These are phyloP conservation scores for Candida suzukii DNA, from an alignment of 805 yeast genomes.

Conservation along the genomic window DNA sequence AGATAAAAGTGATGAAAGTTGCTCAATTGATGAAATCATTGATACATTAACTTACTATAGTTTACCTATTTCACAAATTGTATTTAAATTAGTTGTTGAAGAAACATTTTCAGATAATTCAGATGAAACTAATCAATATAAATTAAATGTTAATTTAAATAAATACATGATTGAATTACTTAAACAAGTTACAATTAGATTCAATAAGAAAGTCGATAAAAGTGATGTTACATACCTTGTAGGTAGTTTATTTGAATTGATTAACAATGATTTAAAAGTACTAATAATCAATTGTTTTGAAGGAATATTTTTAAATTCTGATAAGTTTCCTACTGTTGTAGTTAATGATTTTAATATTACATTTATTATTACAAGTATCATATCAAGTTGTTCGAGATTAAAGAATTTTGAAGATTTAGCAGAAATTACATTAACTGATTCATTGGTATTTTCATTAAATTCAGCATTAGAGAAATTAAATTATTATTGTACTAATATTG, in stretches of 20 bases:
- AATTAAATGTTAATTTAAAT: constrained; percentile 1
- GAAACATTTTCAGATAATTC: constrained; percentile 6
- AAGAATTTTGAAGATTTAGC: constrained; percentile 5
- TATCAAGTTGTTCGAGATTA: constrained; percentile 38
- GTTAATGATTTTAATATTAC: constrained; percentile 23
- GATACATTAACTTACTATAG: constrained; percentile 30
- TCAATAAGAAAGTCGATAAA: constrained; percentile 1
- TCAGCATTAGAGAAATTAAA: constrained; percentile 31
- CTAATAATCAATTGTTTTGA: constrained; percentile 31
- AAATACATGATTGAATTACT: constrained; percentile 4
- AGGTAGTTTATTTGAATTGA: constrained; percentile 32
- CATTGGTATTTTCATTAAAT: constrained; percentile 33
- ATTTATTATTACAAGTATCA: constrained; percentile 34
- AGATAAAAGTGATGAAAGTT: neutral
- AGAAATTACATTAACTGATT: constrained; percentile 25
- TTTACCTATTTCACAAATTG: constrained; percentile 33
- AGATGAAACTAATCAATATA: constrained; percentile 4
- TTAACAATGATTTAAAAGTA: constrained; percentile 25
- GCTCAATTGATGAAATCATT: constrained; percentile 12
- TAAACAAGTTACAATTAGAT: constrained; percentile 1
- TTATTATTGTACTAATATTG: constrained; percentile 20
- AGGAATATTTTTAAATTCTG: constrained; percentile 33
- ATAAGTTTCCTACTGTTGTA: constrained; percentile 28
- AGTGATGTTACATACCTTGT: constrained; percentile 11
- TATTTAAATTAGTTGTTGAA: constrained; percentile 26